Conservation (phyloP, 495 filamentous ascomycete genomes). For the Cercophora sp. region DNA sequence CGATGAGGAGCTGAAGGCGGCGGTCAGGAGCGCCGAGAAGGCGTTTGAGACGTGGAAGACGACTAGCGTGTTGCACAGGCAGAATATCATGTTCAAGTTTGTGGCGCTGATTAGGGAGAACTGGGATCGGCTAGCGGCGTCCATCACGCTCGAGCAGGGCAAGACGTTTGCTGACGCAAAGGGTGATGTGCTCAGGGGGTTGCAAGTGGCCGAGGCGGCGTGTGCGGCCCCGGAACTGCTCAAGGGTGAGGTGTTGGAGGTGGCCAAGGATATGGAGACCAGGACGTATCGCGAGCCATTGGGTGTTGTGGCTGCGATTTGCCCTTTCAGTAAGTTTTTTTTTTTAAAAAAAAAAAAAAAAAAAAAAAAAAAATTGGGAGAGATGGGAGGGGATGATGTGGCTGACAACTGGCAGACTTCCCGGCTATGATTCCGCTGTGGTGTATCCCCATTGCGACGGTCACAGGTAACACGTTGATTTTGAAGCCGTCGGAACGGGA, state of each 20-base stretch:
- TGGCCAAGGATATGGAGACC: constrained; percentile 99
- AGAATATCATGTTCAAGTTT: constrained; percentile 98
- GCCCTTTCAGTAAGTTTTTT: constrained; percentile 84
- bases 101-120: constrained; percentile 84
- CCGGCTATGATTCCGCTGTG: constrained; percentile 99
- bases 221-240: constrained; percentile 92
- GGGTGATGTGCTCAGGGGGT: constrained; percentile 89
- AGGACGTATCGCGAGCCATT: constrained; percentile 87
- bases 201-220: constrained; percentile 96
- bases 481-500: constrained; percentile 98
- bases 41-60: constrained; percentile 86
- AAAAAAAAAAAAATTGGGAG: no score
- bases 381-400: background rate
- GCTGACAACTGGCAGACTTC: constrained; percentile 65
- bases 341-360: background rate
- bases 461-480: constrained; percentile 90
- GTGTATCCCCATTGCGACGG: constrained; percentile 91
- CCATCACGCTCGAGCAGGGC: constrained; percentile 95
- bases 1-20: constrained; percentile 80
- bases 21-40: constrained; percentile 80
- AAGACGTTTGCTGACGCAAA: constrained; percentile 96
- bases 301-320: constrained; percentile 94
- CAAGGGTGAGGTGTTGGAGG: constrained; percentile 91
- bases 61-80: constrained; percentile 76
- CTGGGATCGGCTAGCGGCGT: constrained; percentile 93